These are phyloP conservation scores for Darksidea phi DNA, from an alignment of 495 filamentous ascomycete species.

Conservation along the genomic window DNA sequence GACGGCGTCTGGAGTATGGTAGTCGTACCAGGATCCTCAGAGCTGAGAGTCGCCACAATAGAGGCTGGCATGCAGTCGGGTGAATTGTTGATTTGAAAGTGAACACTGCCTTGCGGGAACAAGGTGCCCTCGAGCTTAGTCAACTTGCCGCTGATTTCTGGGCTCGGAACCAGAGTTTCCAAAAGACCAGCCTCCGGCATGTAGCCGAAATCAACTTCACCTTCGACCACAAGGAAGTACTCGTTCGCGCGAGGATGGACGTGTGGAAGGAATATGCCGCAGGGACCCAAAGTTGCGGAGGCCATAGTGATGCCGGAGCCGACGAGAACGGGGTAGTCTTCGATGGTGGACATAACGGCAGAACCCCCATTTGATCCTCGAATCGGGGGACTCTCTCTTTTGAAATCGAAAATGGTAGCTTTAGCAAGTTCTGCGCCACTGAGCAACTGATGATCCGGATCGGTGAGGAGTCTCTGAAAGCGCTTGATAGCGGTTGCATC, in stretches of 20 bases:
- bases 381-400: background rate
- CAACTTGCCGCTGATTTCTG: background rate
- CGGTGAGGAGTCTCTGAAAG: background rate
- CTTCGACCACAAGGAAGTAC: slow-evolving; percentile 6
- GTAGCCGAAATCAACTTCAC: background rate
- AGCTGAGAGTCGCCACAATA: background rate
- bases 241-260: slow-evolving; percentile 13
- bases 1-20: background rate
- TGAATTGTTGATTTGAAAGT: slow-evolving; percentile 9
- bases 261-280: slow-evolving; percentile 9
- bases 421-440: background rate
- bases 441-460: background rate
- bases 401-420: background rate
- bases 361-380: background rate
- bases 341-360: background rate
- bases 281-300: background rate
- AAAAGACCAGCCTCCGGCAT: background rate
- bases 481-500: background rate
- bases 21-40: background rate
- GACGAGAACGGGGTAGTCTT: background rate
- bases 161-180: background rate
- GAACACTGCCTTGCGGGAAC: slow-evolving; percentile 7
- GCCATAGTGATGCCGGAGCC: background rate
- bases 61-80: background rate
- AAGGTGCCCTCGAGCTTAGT: background rate